Conservation (phyloP, 2,329 filamentous ascomycete genomes). For the Raffaelea arxii region DNA sequence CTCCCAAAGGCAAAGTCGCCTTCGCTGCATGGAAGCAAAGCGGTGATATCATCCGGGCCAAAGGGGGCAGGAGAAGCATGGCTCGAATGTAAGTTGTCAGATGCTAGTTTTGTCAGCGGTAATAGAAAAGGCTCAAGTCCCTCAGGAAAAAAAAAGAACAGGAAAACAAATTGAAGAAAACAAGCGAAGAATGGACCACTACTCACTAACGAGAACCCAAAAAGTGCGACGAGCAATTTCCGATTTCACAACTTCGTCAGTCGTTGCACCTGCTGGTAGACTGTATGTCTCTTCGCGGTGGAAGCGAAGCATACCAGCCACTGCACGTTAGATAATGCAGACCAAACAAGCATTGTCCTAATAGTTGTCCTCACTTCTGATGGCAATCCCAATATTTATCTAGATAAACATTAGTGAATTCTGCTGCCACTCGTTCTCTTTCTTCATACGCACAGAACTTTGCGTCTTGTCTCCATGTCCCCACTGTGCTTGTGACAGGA, state of each 20-base stretch:
- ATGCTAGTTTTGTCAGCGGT: slow-evolving; percentile 2
- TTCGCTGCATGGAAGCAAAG: slow-evolving; percentile 23
- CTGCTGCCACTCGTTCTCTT: background rate
- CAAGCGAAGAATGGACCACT: background rate
- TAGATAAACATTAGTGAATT: background rate
- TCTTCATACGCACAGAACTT: slow-evolving; percentile 15
- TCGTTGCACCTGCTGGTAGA: slow-evolving; percentile 10
- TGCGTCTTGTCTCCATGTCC: slow-evolving; percentile 22
- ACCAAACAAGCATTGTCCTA: background rate
- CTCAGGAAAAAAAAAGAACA: background rate
- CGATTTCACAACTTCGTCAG: slow-evolving; percentile 20
- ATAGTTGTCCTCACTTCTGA: slow-evolving; percentile 15
- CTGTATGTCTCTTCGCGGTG: slow-evolving; percentile 45
- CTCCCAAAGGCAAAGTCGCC: slow-evolving; percentile 25
- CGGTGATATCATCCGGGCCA: slow-evolving; percentile 22
- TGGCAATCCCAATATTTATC: slow-evolving; percentile 13
- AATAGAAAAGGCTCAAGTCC: too few species aligned
- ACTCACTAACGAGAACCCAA: slow-evolving; percentile 22
- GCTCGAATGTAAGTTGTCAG: slow-evolving; percentile 24
- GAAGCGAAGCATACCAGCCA: slow-evolving; percentile 43
- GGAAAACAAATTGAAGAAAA: background rate
- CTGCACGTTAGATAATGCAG: background rate
- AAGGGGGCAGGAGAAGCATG: slow-evolving; percentile 21
- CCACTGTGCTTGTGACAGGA: slow-evolving; percentile 22
- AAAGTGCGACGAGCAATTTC: slow-evolving; percentile 24